These are phyloP conservation scores for Triticum urartu DNA, from an alignment of 176 grass and related monocot species.

Conservation along the genomic window DNA sequence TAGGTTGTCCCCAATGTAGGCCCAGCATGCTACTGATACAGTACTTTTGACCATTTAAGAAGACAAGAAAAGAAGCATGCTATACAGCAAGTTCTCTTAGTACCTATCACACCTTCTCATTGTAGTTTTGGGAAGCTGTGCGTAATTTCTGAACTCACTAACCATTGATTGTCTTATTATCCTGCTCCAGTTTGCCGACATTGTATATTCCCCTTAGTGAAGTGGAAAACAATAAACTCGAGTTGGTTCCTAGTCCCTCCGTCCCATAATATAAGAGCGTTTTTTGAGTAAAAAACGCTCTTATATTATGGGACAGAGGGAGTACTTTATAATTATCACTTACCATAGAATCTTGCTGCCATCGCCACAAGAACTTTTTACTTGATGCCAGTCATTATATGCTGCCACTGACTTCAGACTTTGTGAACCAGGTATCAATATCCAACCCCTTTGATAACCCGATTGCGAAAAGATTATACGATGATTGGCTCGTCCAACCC, in stretches of 20 bases:
- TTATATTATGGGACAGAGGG: too few relatives aligned
- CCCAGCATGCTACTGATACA: neutral
- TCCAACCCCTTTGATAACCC: constrained; percentile 70
- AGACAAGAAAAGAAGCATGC: neutral
- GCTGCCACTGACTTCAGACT: neutral
- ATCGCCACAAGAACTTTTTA: neutral
- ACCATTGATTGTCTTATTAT: constrained; percentile 13
- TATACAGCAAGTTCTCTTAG: neutral
- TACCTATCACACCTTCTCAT: neutral
- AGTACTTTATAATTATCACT: neutral
- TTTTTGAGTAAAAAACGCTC: too few relatives aligned
- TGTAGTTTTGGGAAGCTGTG: neutral
- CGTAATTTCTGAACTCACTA: neutral
- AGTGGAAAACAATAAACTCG: neutral
- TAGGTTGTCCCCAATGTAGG: neutral
- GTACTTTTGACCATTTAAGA: neutral
- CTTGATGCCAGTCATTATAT: constrained; percentile 10
- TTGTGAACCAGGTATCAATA: constrained; percentile 54
- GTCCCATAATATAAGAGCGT: too few relatives aligned
- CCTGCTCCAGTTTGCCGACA: neutral
- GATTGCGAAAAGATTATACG: constrained; percentile 64
- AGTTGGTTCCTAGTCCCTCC: neutral
- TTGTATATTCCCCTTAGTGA: neutral
- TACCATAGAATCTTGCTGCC: neutral
- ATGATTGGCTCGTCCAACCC: constrained; percentile 85